Evolutionary conservation across 148 eudicot genomes (phyloP).

Genomic region (Simmondsia chinensis): DNA sequence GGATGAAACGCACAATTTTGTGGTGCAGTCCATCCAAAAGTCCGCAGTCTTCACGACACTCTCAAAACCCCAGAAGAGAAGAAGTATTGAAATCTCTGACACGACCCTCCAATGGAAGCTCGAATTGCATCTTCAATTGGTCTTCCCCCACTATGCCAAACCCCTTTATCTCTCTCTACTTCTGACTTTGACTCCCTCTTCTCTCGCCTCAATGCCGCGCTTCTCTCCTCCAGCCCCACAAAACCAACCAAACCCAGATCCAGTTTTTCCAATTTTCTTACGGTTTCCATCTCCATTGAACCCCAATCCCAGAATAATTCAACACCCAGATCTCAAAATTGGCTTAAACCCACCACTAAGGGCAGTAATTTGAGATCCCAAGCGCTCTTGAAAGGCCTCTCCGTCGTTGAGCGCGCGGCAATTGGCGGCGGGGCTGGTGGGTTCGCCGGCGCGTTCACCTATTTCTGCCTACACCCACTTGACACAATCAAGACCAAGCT

Average conservation of each 20-base stretch:
- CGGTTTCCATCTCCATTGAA: slow-evolving; percentile 46
- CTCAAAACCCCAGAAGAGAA: too few species aligned
- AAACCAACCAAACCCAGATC: not conserved
- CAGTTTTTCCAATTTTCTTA: slow-evolving; percentile 33
- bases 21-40: too few species aligned
- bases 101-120: slow-evolving; percentile 39
- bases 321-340: slow-evolving; percentile 28
- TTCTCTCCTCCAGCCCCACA: slow-evolving; percentile 28
- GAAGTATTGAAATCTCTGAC: too few species aligned
- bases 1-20: too few species aligned
- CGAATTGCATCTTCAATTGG: slow-evolving; percentile 22
- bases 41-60: too few species aligned
- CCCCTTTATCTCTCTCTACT: slow-evolving; percentile 2
- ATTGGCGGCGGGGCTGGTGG: slow-evolving; percentile 87
- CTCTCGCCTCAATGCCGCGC: slow-evolving; percentile 42
- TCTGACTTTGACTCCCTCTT: slow-evolving; percentile 41
- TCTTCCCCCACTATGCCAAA: slow-evolving; percentile 15
- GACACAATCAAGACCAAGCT: slow-evolving; percentile 87
- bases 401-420: slow-evolving; percentile 62
- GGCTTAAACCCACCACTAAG: slow-evolving; percentile 34
- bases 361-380: slow-evolving; percentile 17
- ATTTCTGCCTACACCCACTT: slow-evolving; percentile 71
- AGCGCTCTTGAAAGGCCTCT: slow-evolving; percentile 34
- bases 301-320: slow-evolving; percentile 18
- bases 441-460: slow-evolving; percentile 82